Base-by-base conservation (phyloP, 345 rosid genomes). In the Acer negundo region DNA sequence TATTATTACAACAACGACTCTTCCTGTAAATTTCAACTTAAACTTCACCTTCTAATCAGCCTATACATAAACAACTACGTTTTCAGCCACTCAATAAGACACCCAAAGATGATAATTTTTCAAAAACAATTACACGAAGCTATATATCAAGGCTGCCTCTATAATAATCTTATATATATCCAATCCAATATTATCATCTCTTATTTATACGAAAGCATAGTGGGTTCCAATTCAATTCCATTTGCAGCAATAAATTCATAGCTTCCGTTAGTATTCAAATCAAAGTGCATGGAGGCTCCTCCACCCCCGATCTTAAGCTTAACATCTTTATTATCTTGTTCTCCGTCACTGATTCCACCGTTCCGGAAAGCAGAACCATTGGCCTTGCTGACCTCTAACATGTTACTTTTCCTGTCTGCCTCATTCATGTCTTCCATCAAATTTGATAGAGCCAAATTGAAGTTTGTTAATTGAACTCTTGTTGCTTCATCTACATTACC, bases 201-300 rank as follows among this genome's bases (percentile, higher is more conserved):
- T 35, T 35, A 35, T 80, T 79, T 78, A 75, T 75, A 75, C 1
- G 72, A 63, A 82, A 80, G 78, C 82, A 85, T 80, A 67, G 72
- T 80, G 56, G 81, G 78, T 79, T 86, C 79, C 78, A 82, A 74
- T 69, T 83, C 86, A 59, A 80, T 80, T 59, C 90, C 90, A 83
- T 75, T 87, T 56, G 75, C 83, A 78, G 84, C 83, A 61, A 83
- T 77, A 49, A 82, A 75, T 74, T 89, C 89, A 78, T 42, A 81
- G 72, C 86, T 84, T 63, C 81, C 86, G 73, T 84, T 89, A 9
- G 80, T 46, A 74, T 92, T 94, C 75, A 92, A 76, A 76, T 92
- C 94, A 12, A 94, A 92, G 42, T 82, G 62, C 12, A 67, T 75
- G 47, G 77, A 78, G 12, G 77, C 87, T 40, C 81, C 62, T 17